Evolutionary conservation across 257 asterid genomes (phyloP), one percentile per base, ranked within the genome.

Genomic region (Plantago elongata): DNA sequence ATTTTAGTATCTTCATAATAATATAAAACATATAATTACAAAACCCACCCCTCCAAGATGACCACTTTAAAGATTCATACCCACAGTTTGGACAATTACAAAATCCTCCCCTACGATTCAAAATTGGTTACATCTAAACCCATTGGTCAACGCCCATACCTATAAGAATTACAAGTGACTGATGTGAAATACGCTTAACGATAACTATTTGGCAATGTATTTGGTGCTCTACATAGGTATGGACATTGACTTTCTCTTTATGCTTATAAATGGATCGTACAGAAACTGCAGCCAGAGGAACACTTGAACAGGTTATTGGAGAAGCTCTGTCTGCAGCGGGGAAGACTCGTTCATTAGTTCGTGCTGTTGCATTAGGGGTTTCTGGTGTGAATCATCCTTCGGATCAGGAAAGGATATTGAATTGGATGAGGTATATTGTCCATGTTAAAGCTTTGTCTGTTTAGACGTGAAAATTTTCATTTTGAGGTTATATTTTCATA

Each of bases 321-420:
- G 98, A 89, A 75, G 77, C 97, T 13, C 83, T 92, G 64, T 75
- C 77, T 57, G 67, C 30, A 67, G 83, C 98, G n/a, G 87, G 95
- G 57, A 81, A 70, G 71, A 80, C 69, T 60, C 81, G 50, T 65
- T 84, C 90, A 48, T 80, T 78, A 60, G 98, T 92, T 71, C 73
- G 73, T 69, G 97, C 97, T 60, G 80, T 92, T 67, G 87, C 95
- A 75, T 86, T 92, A 72, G 95, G 95, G 51, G 82, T 92, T 70
- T 92, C 99, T 40, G 99, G 98, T 52, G 95, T 92, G 71, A 92
- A 89, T 69, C 93, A 86, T 78, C 89, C 86, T 11, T 81, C 72
- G 7, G 99, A 92, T 77, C 81, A 86, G 83, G 84, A 83, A 55
- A 86, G 79, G 75, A 75, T 89, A 66, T 63, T 81, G 72, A 87